Conservation (phyloP, 139 green algal species). For the Gonium pectorale region DNA sequence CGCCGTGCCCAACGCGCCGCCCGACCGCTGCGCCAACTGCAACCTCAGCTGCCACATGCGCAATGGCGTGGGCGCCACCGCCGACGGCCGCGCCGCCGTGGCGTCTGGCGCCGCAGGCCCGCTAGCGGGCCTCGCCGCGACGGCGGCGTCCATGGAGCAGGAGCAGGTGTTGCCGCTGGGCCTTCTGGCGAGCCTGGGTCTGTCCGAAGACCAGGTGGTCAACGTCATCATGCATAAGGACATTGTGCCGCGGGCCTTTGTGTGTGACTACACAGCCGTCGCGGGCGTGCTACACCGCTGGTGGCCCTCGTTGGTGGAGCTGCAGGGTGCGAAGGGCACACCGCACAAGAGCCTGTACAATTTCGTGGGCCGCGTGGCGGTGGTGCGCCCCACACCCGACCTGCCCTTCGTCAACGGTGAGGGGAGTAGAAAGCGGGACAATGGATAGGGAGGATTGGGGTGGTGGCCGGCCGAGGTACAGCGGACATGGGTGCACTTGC, state of each 20-base stretch:
- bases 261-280: slow-evolving; percentile 95
- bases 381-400: slow-evolving; percentile 85
- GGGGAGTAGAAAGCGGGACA: background rate
- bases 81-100: background rate
- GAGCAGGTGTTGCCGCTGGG: slow-evolving; percentile 1
- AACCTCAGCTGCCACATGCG: slow-evolving; percentile 16
- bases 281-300: slow-evolving; percentile 65
- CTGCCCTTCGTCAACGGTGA: slow-evolving; percentile 59
- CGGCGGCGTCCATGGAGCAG: slow-evolving; percentile 26
- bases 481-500: too few relatives aligned
- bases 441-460: too few relatives aligned
- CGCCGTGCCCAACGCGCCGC: slow-evolving; percentile 15
- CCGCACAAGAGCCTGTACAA: slow-evolving; percentile 85
- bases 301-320: slow-evolving; percentile 40
- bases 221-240: slow-evolving; percentile 96
- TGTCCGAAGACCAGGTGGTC: slow-evolving; percentile 69
- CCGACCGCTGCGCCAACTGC: slow-evolving; percentile 26
- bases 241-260: slow-evolving; percentile 98
- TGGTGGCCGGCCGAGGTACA: too few relatives aligned
- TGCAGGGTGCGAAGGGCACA: slow-evolving; percentile 12
- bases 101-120: background rate
- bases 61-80: background rate
- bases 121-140: background rate
- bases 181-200: slow-evolving; percentile 51
- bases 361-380: slow-evolving; percentile 85